phyloP scores from a whole-genome alignment of 106 monocot genomes.

The Agapanthus africanus region DNA sequence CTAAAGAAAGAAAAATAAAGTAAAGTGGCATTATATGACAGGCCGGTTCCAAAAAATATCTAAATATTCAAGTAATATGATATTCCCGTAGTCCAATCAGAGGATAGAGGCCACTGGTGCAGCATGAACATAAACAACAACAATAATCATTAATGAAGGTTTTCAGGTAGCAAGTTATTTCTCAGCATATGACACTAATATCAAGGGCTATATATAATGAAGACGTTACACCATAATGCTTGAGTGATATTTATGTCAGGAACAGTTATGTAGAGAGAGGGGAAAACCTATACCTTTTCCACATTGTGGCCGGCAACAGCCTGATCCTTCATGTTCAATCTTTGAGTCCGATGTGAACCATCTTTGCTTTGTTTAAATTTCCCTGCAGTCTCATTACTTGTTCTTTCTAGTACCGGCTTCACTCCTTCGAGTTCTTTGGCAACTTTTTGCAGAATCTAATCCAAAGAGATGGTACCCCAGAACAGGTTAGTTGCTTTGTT shows the following conservation, averaged over 20 bases:
- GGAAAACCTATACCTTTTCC: not conserved
- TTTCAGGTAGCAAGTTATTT: not conserved
- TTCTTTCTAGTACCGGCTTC: not conserved
- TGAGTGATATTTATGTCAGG: not conserved
- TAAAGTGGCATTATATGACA: too few relatives aligned
- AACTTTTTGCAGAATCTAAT: not conserved
- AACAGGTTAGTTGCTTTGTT: too few relatives aligned
- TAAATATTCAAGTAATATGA: not conserved
- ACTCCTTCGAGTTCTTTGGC: not conserved
- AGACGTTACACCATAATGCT: not conserved
- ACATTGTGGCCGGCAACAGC: not conserved
- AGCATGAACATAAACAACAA: not conserved
- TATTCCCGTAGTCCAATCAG: not conserved
- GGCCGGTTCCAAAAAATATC: not conserved
- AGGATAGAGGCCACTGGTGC: not conserved
- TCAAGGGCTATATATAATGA: not conserved
- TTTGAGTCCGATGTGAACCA: not conserved
- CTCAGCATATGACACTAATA: not conserved
- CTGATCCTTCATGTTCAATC: slow-evolving; percentile 7
- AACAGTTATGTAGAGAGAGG: not conserved
- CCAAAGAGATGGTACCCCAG: too few relatives aligned
- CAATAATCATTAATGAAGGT: not conserved
- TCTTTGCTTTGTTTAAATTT: slow-evolving; percentile 1
- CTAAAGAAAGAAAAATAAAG: too few relatives aligned
- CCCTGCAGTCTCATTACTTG: not conserved